phyloP scores from a whole-genome alignment of 2,329 filamentous ascomycete genomes.

The Paracoccidioides brasiliensis region DNA sequence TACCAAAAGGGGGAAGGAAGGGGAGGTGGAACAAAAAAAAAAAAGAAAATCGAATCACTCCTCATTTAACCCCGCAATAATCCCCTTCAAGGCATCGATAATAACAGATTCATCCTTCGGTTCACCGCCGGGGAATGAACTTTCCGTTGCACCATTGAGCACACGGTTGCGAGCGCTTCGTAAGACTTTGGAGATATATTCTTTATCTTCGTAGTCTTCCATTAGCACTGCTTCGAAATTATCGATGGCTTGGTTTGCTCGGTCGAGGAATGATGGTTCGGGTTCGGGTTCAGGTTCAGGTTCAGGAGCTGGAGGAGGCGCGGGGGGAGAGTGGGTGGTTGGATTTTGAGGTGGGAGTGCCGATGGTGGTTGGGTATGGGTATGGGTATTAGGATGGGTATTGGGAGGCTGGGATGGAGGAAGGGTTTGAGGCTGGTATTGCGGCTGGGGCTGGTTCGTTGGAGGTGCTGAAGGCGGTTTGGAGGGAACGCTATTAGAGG shows the following conservation, averaged over 20 bases:
- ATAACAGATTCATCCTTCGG: constrained; percentile 33
- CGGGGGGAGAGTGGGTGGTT: constrained; percentile 5
- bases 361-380: not conserved
- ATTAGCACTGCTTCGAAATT: constrained; percentile 33
- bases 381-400: constrained; percentile 9
- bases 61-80: constrained; percentile 29
- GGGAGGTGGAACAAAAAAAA: not conserved
- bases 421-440: constrained; percentile 4
- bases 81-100: constrained; percentile 26
- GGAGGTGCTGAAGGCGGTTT: constrained; percentile 6
- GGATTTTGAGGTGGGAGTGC: constrained; percentile 11
- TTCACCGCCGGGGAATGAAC: constrained; percentile 31
- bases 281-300: constrained; percentile 13
- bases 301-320: not conserved
- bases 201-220: constrained; percentile 34
- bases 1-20: not conserved
- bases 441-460: not conserved
- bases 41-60: constrained; percentile 2
- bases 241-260: constrained; percentile 33
- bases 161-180: constrained; percentile 31
- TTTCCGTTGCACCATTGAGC: constrained; percentile 27
- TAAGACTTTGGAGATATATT: constrained; percentile 33
- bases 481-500: constrained; percentile 11
- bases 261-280: constrained; percentile 26
- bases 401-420: constrained; percentile 10